These are phyloP conservation scores for Triticum dicoccoides DNA, from an alignment of 176 grass and related monocot genomes.

Conservation along the genomic window DNA sequence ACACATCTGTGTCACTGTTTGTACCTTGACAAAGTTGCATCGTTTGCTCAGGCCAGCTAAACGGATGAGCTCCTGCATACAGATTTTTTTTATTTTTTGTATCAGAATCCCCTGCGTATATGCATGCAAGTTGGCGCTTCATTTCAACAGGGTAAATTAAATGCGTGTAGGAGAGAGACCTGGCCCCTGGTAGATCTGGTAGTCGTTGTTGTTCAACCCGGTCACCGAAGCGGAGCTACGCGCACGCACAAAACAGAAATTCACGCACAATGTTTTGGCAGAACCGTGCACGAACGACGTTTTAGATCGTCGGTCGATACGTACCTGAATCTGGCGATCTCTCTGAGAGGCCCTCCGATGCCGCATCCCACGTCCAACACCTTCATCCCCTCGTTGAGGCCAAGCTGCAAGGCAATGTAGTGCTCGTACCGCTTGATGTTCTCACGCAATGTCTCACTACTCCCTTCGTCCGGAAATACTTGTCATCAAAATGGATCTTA, in stretches of 20 bases:
- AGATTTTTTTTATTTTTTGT: too few species aligned
- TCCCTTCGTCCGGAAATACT: too few species aligned
- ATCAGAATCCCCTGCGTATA: too few species aligned
- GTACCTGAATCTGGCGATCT: constrained; percentile 81
- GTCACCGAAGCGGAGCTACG: constrained; percentile 52
- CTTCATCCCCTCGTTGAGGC: constrained; percentile 61
- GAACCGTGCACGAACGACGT: not conserved
- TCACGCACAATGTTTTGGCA: not conserved
- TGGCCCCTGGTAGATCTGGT: constrained; percentile 65
- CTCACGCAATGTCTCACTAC: constrained; percentile 41
- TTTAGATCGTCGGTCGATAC: not conserved
- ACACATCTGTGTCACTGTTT: not conserved
- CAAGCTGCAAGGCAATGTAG: constrained; percentile 53
- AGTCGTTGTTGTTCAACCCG: constrained; percentile 70
- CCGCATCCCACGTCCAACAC: constrained; percentile 86
- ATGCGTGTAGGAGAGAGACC: not conserved
- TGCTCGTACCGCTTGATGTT: constrained; percentile 72
- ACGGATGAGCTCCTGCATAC: constrained; percentile 39
- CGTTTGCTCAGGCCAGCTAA: constrained; percentile 40
- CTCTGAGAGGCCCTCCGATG: constrained; percentile 72
- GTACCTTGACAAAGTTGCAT: constrained; percentile 70
- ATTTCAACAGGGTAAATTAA: too few species aligned
- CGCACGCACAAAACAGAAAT: not conserved
- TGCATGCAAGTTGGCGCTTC: too few species aligned
- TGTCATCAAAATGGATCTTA: too few species aligned